Evolutionary conservation across 2,329 filamentous ascomycete genomes (phyloP), one percentile per base, ranked within the genome.

Genomic region (Verticillium isaacii): DNA sequence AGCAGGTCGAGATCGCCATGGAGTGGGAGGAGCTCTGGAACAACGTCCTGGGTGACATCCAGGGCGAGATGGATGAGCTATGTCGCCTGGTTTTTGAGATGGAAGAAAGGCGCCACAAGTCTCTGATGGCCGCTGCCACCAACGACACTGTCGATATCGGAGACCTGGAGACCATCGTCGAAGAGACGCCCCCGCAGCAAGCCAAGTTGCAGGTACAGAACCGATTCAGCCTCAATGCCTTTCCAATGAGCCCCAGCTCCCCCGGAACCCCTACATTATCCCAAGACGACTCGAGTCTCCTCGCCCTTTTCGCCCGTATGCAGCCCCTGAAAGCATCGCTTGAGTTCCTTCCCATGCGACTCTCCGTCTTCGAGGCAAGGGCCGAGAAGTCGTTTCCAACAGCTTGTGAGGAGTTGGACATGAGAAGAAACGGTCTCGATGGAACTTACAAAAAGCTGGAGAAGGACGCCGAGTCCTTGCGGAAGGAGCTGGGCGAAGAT

Each of bases 21-120:
- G 95, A 99, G 72, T 99, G 94, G 94, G 93, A 97, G 74, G 93
- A 98, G 76, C 82, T 99, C 39, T 98, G 95, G 94, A 92, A 92
- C 68, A 92, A 85, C 66, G 94, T 98, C 3, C 81, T 99, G 2
- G 94, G 93, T 55, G 94, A 98, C 72, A 97, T 98, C 64, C 91
- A 93, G 59, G 87, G 89, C 65, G 95, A 99, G 76, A 89, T 87
- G 61, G 91, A 95, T 66, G 88, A 89, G 55, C 81, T 96, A 17
- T 87, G 85, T 69, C 84, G 90, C 45, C 79, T 97, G 57, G 91
- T 98, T 34, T 98, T 98, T 70, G 93, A 98, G 75, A 97, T 98
- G 93, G 95, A 99, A 74, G 95, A 98, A 77, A 90, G 93, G 66
- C 85, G 95, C 57, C 94, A 98, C 74, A 89, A 89, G 73, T 90